Conservation (phyloP, 1,284 basidiomycete species). For the Naganishia sp. region DNA sequence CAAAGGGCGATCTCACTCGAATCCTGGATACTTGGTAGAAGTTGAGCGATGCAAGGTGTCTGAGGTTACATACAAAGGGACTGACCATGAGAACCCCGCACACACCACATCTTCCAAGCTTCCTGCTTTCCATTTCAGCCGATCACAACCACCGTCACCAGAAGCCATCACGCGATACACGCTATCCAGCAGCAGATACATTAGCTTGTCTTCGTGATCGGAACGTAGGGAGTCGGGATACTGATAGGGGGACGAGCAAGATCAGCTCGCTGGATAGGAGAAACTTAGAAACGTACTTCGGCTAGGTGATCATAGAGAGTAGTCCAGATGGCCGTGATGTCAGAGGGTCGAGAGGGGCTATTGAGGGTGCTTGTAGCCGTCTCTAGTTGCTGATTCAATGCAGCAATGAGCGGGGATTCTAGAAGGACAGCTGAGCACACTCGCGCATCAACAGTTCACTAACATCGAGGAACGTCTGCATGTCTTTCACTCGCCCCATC, state of each 20-base stretch:
- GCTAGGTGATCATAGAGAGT: slow-evolving; percentile 2
- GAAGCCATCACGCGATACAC: background rate
- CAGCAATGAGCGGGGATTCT: background rate
- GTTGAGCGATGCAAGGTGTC: background rate
- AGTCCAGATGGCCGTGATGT: background rate
- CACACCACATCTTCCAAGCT: background rate
- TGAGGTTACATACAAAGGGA: background rate
- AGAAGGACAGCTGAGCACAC: too few species aligned
- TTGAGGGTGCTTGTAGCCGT: background rate
- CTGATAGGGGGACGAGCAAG: background rate
- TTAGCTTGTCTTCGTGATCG: slow-evolving; percentile 4
- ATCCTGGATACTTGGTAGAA: background rate
- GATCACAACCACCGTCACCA: background rate
- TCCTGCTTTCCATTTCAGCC: background rate
- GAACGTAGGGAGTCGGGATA: slow-evolving; percentile 5
- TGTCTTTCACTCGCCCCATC: background rate
- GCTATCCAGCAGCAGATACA: background rate
- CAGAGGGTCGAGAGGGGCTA: background rate
- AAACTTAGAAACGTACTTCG: background rate
- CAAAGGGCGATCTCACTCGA: slow-evolving; percentile 1
- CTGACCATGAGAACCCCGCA: slow-evolving; percentile 16
- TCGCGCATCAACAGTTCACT: background rate
- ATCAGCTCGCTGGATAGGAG: background rate
- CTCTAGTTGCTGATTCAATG: background rate
- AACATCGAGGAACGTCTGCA: background rate